Conservation (phyloP, 2,329 filamentous ascomycete genomes). For the Colletotrichum lindemuthianum region DNA sequence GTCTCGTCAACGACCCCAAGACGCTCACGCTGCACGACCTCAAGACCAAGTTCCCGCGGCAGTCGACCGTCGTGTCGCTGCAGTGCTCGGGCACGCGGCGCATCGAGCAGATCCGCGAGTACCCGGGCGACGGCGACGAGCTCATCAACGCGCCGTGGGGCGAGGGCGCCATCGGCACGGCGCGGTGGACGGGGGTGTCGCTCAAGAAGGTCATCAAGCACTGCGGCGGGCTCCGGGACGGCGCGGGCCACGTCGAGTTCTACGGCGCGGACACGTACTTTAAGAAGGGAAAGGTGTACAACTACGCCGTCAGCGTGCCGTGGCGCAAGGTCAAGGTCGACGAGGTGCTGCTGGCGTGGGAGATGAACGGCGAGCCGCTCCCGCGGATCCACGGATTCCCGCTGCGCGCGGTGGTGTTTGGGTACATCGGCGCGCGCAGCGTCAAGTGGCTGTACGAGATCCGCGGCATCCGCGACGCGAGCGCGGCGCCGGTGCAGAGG, state of each 20-base stretch:
- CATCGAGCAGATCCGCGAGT: slow-evolving; percentile 73
- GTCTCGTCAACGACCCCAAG: slow-evolving; percentile 68
- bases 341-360: slow-evolving; percentile 75
- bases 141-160: slow-evolving; percentile 66
- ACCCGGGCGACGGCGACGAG: slow-evolving; percentile 75
- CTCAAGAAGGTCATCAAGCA: slow-evolving; percentile 77
- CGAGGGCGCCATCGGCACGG: slow-evolving; percentile 75
- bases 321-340: slow-evolving; percentile 74
- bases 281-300: slow-evolving; percentile 71
- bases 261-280: slow-evolving; percentile 79
- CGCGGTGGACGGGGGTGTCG: slow-evolving; percentile 69
- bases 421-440: slow-evolving; percentile 74
- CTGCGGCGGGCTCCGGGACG: slow-evolving; percentile 68
- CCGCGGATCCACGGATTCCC: slow-evolving; percentile 75
- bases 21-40: slow-evolving; percentile 68
- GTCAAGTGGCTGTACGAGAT: slow-evolving; percentile 72
- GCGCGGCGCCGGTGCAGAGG: slow-evolving; percentile 69
- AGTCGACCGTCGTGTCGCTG: slow-evolving; percentile 66
- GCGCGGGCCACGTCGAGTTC: slow-evolving; percentile 72
- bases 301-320: slow-evolving; percentile 75
- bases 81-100: slow-evolving; percentile 77
- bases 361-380: slow-evolving; percentile 75
- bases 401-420: slow-evolving; percentile 69
- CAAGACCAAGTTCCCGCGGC: slow-evolving; percentile 71
- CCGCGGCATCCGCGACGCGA: slow-evolving; percentile 67